A percentile compares a stretch with the other conserved stretches of the same genome.
phyloP scores from a whole-genome alignment of 2,329 filamentous ascomycete species.

The Ophiognomonia clavigignenti-juglandacearum region DNA sequence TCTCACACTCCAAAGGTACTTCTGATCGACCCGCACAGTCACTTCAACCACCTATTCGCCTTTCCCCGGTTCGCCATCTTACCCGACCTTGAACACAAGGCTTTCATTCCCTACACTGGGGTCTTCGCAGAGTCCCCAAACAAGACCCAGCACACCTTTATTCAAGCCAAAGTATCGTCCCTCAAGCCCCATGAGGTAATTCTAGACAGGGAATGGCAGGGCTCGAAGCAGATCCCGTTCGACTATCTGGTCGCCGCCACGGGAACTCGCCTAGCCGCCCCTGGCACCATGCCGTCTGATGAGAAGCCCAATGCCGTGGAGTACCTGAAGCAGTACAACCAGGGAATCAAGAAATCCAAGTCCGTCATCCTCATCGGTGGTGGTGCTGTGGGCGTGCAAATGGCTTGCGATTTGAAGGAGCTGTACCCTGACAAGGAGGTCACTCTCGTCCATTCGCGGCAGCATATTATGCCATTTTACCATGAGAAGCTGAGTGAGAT shows the following conservation, averaged over 20 bases:
- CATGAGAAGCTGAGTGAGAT: slow-evolving; percentile 33
- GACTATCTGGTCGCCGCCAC: slow-evolving; percentile 41
- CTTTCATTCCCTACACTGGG: slow-evolving; percentile 42
- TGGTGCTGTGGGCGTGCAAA: slow-evolving; percentile 45
- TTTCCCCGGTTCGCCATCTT: slow-evolving; percentile 43
- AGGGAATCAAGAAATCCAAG: slow-evolving; percentile 23
- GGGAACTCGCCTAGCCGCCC: slow-evolving; percentile 31
- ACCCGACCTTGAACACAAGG: slow-evolving; percentile 37
- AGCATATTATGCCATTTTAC: slow-evolving; percentile 38
- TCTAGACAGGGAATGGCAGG: slow-evolving; percentile 29
- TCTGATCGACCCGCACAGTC: slow-evolving; percentile 43
- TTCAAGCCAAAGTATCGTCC: slow-evolving; percentile 29
- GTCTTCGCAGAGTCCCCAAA: slow-evolving; percentile 26
- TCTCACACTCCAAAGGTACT: slow-evolving; percentile 24
- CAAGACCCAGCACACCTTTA: slow-evolving; percentile 26
- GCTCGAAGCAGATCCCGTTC: slow-evolving; percentile 30
- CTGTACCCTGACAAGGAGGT: slow-evolving; percentile 41
- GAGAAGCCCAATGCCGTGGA: slow-evolving; percentile 28
- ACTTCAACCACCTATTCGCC: slow-evolving; percentile 44
- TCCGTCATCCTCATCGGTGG: slow-evolving; percentile 35
- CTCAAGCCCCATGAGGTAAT: slow-evolving; percentile 26
- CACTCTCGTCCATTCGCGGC: slow-evolving; percentile 41
- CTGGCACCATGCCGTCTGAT: slow-evolving; percentile 29
- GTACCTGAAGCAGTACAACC: slow-evolving; percentile 30
- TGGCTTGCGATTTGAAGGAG: slow-evolving; percentile 44